phyloP scores from a whole-genome alignment of 305 asterid species.

The Fraxinus angustifolia region DNA sequence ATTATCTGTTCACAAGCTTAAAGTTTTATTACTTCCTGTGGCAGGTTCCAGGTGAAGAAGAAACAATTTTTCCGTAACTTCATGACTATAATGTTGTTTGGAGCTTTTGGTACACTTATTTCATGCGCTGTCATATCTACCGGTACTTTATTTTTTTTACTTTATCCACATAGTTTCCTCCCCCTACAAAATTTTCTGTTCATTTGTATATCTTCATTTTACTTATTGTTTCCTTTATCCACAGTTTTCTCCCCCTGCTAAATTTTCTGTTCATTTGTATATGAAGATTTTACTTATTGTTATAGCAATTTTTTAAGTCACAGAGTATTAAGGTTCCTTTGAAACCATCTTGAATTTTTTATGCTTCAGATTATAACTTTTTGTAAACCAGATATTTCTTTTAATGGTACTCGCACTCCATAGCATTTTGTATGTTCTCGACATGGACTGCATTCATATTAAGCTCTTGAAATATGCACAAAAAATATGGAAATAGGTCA shows the following conservation, averaged over 20 bases:
- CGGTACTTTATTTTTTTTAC: conserved; percentile 13
- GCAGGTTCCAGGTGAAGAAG: conserved; percentile 35
- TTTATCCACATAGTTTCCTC: background rate
- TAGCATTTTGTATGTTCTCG: background rate
- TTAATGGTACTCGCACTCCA: background rate
- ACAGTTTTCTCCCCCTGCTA: background rate
- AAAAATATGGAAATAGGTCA: background rate
- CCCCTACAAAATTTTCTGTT: background rate
- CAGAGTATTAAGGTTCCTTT: background rate
- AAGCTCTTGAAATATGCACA: background rate
- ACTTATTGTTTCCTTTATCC: background rate
- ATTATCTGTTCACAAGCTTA: background rate
- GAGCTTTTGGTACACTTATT: conserved; percentile 28
- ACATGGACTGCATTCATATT: background rate
- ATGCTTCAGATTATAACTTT: background rate
- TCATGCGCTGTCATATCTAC: conserved; percentile 28
- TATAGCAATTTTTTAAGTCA: background rate
- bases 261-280: background rate
- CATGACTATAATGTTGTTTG: conserved; percentile 27
- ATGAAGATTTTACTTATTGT: background rate
- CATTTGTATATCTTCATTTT: background rate
- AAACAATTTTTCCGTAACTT: conserved; percentile 30
- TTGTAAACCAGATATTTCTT: background rate
- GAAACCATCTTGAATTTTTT: background rate
- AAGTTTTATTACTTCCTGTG: background rate